Evolutionary conservation across 1,284 basidiomycete species (phyloP).

Genomic region (Retiboletus flavoniger): DNA sequence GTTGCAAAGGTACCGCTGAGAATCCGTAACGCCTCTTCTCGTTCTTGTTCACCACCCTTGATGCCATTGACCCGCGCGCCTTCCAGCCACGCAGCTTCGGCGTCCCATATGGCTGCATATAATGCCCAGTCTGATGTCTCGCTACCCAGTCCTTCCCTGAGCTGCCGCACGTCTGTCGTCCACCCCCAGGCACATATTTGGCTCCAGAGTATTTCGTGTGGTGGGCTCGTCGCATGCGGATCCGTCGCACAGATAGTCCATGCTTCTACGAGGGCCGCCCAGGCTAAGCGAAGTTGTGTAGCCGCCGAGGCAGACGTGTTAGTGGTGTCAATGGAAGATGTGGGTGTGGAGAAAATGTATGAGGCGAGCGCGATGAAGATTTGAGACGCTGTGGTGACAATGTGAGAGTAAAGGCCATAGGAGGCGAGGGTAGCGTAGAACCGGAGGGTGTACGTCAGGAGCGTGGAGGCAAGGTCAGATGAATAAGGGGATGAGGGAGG

Average conservation of each 20-base stretch:
- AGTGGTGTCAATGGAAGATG: neutral
- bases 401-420: constrained; percentile 75
- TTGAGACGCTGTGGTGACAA: constrained; percentile 61
- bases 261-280: constrained; percentile 54
- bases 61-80: constrained; percentile 72
- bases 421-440: constrained; percentile 67
- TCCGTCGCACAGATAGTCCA: constrained; percentile 87
- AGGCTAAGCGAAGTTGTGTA: constrained; percentile 43
- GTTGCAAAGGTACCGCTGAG: constrained; percentile 43
- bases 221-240: constrained; percentile 83
- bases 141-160: constrained; percentile 20
- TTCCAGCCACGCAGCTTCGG: constrained; percentile 67
- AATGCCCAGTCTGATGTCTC: constrained; percentile 22
- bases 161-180: constrained; percentile 55
- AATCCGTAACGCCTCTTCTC: constrained; percentile 37
- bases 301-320: constrained; percentile 4
- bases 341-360: constrained; percentile 40
- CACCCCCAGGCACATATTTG: constrained; percentile 78
- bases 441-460: constrained; percentile 60
- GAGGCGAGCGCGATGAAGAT: constrained; percentile 48
- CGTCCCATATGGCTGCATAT: constrained; percentile 55
- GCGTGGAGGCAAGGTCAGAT: constrained; percentile 42
- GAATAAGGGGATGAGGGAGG: constrained; percentile 54
- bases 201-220: constrained; percentile 89
- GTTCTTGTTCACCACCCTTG: constrained; percentile 64